Percentiles rank a stretch among this genome's conserved stretches.
Conservation (phyloP, 441 rosid genomes). For the Populus hybrid region DNA sequence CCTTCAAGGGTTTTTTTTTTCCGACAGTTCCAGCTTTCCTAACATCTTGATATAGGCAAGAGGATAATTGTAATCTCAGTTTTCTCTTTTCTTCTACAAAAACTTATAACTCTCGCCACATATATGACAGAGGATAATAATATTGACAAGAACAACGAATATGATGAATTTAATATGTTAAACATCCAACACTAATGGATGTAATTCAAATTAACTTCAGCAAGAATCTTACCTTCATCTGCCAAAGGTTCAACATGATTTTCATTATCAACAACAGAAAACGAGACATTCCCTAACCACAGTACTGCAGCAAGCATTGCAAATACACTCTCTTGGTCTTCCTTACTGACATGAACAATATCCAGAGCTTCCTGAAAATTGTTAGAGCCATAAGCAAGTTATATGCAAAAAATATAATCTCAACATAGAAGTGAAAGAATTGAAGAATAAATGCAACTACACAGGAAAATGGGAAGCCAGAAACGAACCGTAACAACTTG, state of each 20-base stretch:
- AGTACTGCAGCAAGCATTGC: conserved; percentile 96
- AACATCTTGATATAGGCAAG: not conserved
- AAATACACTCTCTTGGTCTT: conserved; percentile 94
- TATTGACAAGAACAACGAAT: not conserved
- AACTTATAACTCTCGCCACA: not conserved
- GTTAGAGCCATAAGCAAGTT: conserved; percentile 18
- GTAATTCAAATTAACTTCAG: conserved; percentile 13
- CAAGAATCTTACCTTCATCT: conserved; percentile 75
- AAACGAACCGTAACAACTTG: conserved; percentile 56
- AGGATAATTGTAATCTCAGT: not conserved
- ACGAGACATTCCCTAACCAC: conserved; percentile 91
- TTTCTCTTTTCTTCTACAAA: not conserved
- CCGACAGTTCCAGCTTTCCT: not conserved
- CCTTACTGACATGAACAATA: conserved; percentile 90
- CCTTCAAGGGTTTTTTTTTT: not conserved
- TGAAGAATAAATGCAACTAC: conserved; percentile 8
- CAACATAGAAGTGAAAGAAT: conserved; percentile 1
- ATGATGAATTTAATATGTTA: not conserved
- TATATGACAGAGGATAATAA: not conserved
- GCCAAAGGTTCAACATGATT: conserved; percentile 82
- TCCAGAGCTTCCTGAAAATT: conserved; percentile 87
- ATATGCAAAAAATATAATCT: conserved; percentile 8
- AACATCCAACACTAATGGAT: conserved; percentile 4
- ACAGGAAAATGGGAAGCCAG: conserved; percentile 9
- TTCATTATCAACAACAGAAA: conserved; percentile 80